Evolutionary conservation across 208 protist species (phyloP), one percentile per base, ranked within the genome.

Genomic region (Trypanosoma mega): DNA sequence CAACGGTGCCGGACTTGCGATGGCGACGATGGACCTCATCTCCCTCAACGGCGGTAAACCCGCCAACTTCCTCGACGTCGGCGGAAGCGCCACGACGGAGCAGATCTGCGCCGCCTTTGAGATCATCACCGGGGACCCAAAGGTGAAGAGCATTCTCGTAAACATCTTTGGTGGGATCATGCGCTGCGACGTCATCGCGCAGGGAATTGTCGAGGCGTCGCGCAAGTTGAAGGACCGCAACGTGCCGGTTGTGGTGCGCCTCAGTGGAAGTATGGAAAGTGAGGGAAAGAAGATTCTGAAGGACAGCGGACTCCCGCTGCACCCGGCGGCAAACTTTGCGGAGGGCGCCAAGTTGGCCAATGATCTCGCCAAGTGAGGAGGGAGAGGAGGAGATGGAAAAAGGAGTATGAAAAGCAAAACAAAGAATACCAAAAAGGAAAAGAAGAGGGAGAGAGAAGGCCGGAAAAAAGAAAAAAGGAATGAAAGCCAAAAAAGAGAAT

Each of bases 121-220:
- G 66, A 99, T 99, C 80, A 93, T 99, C 63, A 97, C 87, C 8
- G 67, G 74, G 12, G 98, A 99, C 74, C 53, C 69, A 51, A 78
- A 94, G 37, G 96, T 97, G 43, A 92, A 92, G 78, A 89, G 90
- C 64, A 99, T 99, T 63, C 85, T 99, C 45, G 97, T 99, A 34
- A 99, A 99, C 76, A 99, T 99, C 83, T 99, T 99, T 61, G 98
- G 98, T 36, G 98, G 98, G 58, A 99, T 99, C 84, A 98, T 99
- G 90, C 94, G 96, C 61, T 99, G 98, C 80, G 98, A 99, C 75
- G 76, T 98, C 39, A 99, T 99, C 66, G 98, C 98, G 26, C 44
- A 94, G 67, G 98, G 98, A 59, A 85, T 99, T 37, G 96, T 99
- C 34, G 86, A 82, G 49, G 97, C 95, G 31, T 81, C 69, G 54